These are phyloP conservation scores for Henckelia pumila DNA, from an alignment of 257 asterid species.

Conservation along the genomic window DNA sequence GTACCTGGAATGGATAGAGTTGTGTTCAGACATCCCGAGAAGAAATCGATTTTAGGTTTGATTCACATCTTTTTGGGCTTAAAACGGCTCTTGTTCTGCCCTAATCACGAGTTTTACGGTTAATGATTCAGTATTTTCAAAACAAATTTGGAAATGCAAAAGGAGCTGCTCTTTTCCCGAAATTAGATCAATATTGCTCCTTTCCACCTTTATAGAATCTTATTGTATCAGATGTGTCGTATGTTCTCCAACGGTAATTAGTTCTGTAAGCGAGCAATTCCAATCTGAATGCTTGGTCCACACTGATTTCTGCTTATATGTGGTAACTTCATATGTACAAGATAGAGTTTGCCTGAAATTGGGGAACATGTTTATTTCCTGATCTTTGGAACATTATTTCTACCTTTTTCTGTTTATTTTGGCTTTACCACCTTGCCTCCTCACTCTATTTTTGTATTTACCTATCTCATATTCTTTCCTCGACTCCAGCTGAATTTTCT, in stretches of 20 bases:
- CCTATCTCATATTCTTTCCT: background rate
- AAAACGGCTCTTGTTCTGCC: background rate
- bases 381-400: background rate
- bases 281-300: background rate
- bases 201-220: background rate
- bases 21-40: constrained; percentile 55
- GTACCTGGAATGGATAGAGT: constrained; percentile 66
- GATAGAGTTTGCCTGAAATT: background rate
- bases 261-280: background rate
- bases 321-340: background rate
- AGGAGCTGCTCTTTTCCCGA: constrained; percentile 1
- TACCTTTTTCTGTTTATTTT: background rate
- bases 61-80: background rate
- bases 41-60: constrained; percentile 75
- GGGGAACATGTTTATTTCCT: background rate
- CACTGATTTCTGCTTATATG: background rate
- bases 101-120: background rate
- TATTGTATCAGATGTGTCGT: background rate
- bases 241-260: background rate
- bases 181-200: background rate
- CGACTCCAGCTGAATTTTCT: background rate
- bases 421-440: background rate
- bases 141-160: background rate
- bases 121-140: background rate
- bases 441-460: background rate